phyloP scores from a whole-genome alignment of 1,139 yeast genomes.

The Diutina mesorugosa region DNA sequence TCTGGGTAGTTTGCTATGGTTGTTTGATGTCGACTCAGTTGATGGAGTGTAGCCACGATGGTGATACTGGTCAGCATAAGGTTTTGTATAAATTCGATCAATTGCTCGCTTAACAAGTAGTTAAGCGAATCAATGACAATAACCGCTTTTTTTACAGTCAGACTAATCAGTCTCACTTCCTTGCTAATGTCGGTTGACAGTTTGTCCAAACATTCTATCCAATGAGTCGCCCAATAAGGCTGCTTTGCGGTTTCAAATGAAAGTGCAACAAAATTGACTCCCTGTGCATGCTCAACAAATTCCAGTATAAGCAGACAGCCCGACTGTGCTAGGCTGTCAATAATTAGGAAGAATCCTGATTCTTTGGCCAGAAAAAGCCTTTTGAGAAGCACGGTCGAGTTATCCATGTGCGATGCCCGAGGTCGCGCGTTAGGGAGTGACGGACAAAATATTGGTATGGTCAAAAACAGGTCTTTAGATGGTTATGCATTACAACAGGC shows the following conservation, averaged over 20 bases:
- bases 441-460: neutral
- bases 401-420: neutral
- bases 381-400: neutral
- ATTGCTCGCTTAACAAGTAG: conserved; percentile 31
- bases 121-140: conserved; percentile 61
- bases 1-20: conserved; percentile 45
- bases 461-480: neutral
- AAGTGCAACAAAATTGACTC: conserved; percentile 35
- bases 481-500: neutral
- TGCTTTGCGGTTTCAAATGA: conserved; percentile 40
- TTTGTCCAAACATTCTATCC: conserved; percentile 31
- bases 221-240: conserved; percentile 38
- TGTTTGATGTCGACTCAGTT: conserved; percentile 5
- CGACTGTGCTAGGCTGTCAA: conserved; percentile 64
- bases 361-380: conserved; percentile 14
- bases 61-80: conserved; percentile 42
- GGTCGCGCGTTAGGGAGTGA: neutral
- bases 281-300: conserved; percentile 28
- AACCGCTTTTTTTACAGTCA: conserved; percentile 14
- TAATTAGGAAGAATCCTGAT: conserved; percentile 57
- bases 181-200: conserved; percentile 12
- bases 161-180: conserved; percentile 12
- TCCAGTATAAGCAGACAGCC: conserved; percentile 44
- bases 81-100: conserved; percentile 41
- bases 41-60: conserved; percentile 51